phyloP scores from a whole-genome alignment of 2,329 filamentous ascomycete genomes.

The Grosmannia clavigera region DNA sequence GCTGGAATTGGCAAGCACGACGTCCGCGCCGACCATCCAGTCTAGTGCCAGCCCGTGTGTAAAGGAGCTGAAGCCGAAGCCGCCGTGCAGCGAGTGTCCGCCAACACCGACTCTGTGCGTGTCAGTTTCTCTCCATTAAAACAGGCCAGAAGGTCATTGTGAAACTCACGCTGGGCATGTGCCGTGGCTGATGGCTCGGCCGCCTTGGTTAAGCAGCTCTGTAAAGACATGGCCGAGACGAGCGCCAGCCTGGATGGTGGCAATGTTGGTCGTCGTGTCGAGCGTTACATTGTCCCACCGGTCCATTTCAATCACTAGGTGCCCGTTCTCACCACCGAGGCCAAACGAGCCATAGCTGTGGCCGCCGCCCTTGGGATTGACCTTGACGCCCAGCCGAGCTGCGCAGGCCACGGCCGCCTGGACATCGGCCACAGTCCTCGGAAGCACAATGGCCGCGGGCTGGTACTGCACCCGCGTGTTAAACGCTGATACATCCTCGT shows the following conservation, averaged over 20 bases:
- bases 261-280: slow-evolving; percentile 26
- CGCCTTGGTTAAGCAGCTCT: slow-evolving; percentile 25
- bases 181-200: slow-evolving; percentile 34
- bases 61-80: slow-evolving; percentile 25
- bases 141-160: too few relatives aligned
- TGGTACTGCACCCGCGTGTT: slow-evolving; percentile 16
- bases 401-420: slow-evolving; percentile 35
- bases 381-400: slow-evolving; percentile 26
- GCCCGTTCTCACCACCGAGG: slow-evolving; percentile 34
- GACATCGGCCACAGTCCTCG: slow-evolving; percentile 28
- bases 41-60: slow-evolving; percentile 24
- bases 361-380: slow-evolving; percentile 36
- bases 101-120: slow-evolving; percentile 23
- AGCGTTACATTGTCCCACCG: slow-evolving; percentile 29
- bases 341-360: slow-evolving; percentile 39
- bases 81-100: slow-evolving; percentile 27
- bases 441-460: slow-evolving; percentile 31
- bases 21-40: slow-evolving; percentile 22
- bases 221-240: slow-evolving; percentile 34
- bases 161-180: slow-evolving; percentile 33
- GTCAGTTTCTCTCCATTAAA: not conserved
- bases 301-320: slow-evolving; percentile 33
- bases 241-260: slow-evolving; percentile 34
- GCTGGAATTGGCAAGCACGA: slow-evolving; percentile 24
- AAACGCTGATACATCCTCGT: slow-evolving; percentile 15